Conservation (phyloP, 148 eudicot species). For the Beta vulgaris region DNA sequence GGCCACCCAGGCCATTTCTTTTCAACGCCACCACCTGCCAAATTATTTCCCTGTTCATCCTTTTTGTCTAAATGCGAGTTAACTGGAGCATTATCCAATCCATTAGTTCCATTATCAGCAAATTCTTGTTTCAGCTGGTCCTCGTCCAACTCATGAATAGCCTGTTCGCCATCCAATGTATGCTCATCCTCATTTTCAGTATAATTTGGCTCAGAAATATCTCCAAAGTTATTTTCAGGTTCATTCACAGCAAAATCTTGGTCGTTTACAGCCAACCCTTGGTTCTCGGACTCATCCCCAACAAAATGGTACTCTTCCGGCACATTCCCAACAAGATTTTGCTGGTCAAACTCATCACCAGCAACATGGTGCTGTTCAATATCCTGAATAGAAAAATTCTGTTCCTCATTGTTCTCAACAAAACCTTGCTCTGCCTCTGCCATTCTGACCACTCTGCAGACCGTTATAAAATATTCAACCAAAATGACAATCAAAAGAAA, state of each 20-base stretch:
- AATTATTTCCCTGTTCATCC: constrained; percentile 40
- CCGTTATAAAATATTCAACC: not conserved
- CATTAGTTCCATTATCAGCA: constrained; percentile 33
- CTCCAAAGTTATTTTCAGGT: constrained; percentile 22
- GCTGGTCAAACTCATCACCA: constrained; percentile 28
- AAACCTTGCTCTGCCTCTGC: constrained; percentile 48
- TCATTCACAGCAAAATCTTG: constrained; percentile 27
- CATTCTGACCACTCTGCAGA: constrained; percentile 31
- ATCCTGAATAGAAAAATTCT: constrained; percentile 25
- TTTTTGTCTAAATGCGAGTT: constrained; percentile 34
- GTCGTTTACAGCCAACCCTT: constrained; percentile 24
- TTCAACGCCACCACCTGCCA: constrained; percentile 35
- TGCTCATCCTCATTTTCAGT: constrained; percentile 31
- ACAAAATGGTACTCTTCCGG: constrained; percentile 23
- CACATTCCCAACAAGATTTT: constrained; percentile 22
- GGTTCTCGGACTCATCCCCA: constrained; percentile 28
- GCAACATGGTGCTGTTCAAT: constrained; percentile 29
- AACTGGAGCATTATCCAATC: constrained; percentile 32
- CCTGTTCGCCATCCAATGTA: constrained; percentile 26
- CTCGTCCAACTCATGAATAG: constrained; percentile 24
- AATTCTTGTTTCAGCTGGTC: constrained; percentile 29
- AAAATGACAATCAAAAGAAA: not conserved
- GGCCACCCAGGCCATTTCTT: constrained; percentile 99
- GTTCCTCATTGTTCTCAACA: constrained; percentile 35
- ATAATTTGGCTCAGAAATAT: constrained; percentile 22